A percentile compares a stretch with the other conserved stretches of the same genome.
These are phyloP conservation scores for Neoarthrinium moseri DNA, from an alignment of 2,329 filamentous ascomycete species.

Conservation along the genomic window DNA sequence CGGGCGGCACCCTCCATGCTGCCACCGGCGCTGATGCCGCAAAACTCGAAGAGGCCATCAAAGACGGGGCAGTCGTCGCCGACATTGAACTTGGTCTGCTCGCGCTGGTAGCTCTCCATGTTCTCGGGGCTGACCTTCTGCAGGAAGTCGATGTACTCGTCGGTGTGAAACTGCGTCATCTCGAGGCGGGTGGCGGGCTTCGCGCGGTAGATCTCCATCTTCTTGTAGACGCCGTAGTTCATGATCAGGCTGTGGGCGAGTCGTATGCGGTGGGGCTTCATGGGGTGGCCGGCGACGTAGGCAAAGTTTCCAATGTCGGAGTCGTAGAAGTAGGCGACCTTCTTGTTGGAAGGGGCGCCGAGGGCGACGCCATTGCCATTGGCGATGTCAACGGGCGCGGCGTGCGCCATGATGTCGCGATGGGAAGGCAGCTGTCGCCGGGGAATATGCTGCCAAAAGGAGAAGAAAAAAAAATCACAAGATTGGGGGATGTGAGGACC, in stretches of 20 bases:
- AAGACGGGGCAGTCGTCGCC: constrained; percentile 97
- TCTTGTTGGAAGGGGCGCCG: constrained; percentile 57
- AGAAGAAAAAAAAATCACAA: no score
- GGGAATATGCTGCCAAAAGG: no score
- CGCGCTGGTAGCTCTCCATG: constrained; percentile 89
- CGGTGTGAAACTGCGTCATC: constrained; percentile 90
- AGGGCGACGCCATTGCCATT: constrained; percentile 49
- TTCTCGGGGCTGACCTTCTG: constrained; percentile 97
- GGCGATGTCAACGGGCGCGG: constrained; percentile 53
- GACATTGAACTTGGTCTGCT: constrained; percentile 92
- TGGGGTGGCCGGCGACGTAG: constrained; percentile 93
- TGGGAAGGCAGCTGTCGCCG: no score
- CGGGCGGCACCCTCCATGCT: constrained; percentile 92
- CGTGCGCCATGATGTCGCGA: constrained; percentile 46
- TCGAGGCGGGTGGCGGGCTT: constrained; percentile 87
- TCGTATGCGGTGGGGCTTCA: constrained; percentile 97
- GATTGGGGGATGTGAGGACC: no score
- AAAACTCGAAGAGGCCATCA: constrained; percentile 96
- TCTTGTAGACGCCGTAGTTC: constrained; percentile 93
- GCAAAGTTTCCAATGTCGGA: constrained; percentile 98
- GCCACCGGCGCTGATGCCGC: constrained; percentile 89
- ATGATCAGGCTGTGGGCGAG: constrained; percentile 94
- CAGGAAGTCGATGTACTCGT: constrained; percentile 94
- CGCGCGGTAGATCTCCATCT: constrained; percentile 91
- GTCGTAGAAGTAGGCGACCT: constrained; percentile 98